Conservation (phyloP, 2,329 filamentous ascomycete species). For the Phoma herbarum region DNA sequence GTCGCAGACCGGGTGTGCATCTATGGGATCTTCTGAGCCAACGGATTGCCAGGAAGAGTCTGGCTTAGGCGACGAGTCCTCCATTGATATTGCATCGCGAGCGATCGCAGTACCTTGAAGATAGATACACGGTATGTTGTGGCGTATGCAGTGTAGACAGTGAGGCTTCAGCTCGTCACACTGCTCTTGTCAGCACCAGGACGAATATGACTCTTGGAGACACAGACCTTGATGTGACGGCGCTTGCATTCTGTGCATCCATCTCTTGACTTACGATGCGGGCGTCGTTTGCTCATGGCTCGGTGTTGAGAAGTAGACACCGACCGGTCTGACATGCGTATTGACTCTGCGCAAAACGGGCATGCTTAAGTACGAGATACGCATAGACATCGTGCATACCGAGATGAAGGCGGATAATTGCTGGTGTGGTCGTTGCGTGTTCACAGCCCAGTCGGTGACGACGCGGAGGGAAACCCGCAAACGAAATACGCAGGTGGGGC, state of each 20-base stretch:
- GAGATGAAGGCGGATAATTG: neutral
- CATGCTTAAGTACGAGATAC: neutral
- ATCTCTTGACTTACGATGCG: neutral
- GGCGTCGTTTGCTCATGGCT: neutral
- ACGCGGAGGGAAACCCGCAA: neutral
- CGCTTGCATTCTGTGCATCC: neutral
- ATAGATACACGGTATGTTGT: neutral
- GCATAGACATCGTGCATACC: neutral
- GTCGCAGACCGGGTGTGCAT: neutral
- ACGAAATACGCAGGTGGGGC: neutral
- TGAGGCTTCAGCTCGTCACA: neutral
- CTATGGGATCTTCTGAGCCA: neutral
- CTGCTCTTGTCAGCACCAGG: neutral
- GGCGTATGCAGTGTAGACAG: neutral
- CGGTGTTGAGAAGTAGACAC: neutral
- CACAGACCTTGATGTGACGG: neutral
- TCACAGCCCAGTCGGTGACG: neutral
- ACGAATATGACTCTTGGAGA: neutral
- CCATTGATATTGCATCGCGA: neutral
- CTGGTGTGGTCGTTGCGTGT: neutral
- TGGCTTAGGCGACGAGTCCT: neutral
- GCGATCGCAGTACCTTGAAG: neutral
- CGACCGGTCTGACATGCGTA: neutral
- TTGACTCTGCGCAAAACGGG: neutral
- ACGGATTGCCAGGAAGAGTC: neutral